Evolutionary conservation across 2,329 filamentous ascomycete species (phyloP).

Genomic region (Tolypocladium tropicale): DNA sequence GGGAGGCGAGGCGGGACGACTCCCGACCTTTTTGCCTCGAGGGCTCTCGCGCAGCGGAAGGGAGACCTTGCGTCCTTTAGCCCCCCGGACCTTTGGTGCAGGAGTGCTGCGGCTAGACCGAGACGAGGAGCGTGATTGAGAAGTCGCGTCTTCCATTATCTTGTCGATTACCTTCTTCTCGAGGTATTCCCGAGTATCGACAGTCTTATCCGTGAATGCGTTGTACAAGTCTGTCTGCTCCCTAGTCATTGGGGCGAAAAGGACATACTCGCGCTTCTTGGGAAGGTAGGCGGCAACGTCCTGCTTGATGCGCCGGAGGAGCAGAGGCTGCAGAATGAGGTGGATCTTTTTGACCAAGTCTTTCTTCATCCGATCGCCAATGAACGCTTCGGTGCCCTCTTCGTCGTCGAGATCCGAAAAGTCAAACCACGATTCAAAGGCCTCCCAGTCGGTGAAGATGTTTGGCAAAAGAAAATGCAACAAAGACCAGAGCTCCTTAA

Average conservation of each 20-base stretch:
- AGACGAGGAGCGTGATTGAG: constrained; percentile 25
- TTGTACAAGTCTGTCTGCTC: constrained; percentile 89
- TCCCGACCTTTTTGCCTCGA: constrained; percentile 16
- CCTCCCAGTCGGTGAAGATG: constrained; percentile 87
- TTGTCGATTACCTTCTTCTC: constrained; percentile 67
- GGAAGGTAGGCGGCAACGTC: constrained; percentile 89
- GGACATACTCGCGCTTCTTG: constrained; percentile 90
- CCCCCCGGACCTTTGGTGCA: constrained; percentile 5
- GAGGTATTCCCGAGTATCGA: constrained; percentile 62
- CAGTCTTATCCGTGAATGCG: constrained; percentile 44
- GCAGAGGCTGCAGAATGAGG: constrained; percentile 80
- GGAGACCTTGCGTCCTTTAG: constrained; percentile 12
- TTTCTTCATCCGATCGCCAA: constrained; percentile 59
- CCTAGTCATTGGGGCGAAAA: constrained; percentile 84
- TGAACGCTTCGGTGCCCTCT: constrained; percentile 64
- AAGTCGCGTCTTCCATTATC: constrained; percentile 31
- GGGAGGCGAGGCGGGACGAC: constrained; percentile 8
- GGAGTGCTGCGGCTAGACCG: constrained; percentile 22
- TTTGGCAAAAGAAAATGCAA: constrained; percentile 87
- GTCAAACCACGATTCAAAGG: constrained; percentile 94
- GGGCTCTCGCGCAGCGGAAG: constrained; percentile 27
- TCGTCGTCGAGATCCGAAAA: constrained; percentile 88
- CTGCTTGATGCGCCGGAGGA: constrained; percentile 80
- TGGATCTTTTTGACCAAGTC: constrained; percentile 64
- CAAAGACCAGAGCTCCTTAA: constrained; percentile 89